These are phyloP conservation scores for Pythium aphanidermatum DNA, from an alignment of 352 stramenopile species.

Conservation along the genomic window DNA sequence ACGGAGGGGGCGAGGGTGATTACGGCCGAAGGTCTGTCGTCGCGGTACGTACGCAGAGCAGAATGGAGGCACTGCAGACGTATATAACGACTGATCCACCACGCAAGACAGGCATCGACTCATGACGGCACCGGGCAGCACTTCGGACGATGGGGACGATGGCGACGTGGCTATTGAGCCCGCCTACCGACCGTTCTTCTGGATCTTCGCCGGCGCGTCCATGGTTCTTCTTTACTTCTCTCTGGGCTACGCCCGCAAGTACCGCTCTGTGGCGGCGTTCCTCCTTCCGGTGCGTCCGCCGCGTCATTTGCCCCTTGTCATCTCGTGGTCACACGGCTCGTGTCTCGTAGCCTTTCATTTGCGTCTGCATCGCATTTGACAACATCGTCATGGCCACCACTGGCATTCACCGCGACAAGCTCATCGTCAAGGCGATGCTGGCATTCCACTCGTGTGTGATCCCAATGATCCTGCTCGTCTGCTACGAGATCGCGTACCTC, in stretches of 20 bases:
- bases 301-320: neutral
- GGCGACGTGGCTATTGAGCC: conserved; percentile 40
- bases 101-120: neutral
- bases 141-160: neutral
- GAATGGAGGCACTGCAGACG: no score
- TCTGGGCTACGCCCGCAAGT: conserved; percentile 70
- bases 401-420: conserved; percentile 48
- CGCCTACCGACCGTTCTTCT: conserved; percentile 58
- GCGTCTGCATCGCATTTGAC: conserved; percentile 71
- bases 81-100: no score
- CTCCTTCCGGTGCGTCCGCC: conserved; percentile 49
- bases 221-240: conserved; percentile 72
- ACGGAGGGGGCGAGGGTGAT: no score
- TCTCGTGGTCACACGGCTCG: neutral
- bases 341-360: conserved; percentile 65
- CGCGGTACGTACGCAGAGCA: no score
- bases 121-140: conserved; percentile 1
- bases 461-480: conserved; percentile 80
- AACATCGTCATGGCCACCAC: conserved; percentile 78
- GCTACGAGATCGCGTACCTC: conserved; percentile 87
- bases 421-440: conserved; percentile 62
- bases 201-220: conserved; percentile 49
- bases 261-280: conserved; percentile 66
- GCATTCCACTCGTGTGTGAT: conserved; percentile 80
- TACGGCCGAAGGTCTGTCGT: no score